A percentile compares a stretch with the other conserved stretches of the same genome.
phyloP scores from a whole-genome alignment of 2,329 filamentous ascomycete genomes.

The Alternaria triticimaculans region DNA sequence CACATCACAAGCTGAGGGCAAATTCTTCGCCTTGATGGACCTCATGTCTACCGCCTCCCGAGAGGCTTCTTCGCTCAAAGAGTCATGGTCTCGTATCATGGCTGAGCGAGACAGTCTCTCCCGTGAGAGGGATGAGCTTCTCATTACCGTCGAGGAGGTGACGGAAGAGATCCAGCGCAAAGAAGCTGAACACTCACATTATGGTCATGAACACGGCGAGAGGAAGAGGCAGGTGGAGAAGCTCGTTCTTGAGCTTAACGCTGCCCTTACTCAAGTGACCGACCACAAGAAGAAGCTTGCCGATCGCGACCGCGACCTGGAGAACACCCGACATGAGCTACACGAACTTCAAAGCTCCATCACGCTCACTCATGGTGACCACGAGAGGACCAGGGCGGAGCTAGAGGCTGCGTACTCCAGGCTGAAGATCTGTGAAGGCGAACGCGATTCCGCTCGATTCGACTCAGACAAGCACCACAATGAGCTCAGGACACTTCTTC shows the following conservation, averaged over 20 bases:
- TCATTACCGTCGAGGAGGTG: conserved; percentile 27
- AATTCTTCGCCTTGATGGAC: conserved; percentile 39
- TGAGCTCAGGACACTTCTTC: conserved; percentile 27
- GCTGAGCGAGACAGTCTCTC: conserved; percentile 34
- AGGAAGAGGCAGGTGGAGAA: conserved; percentile 31
- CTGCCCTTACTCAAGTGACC: conserved; percentile 24
- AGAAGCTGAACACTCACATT: conserved; percentile 28
- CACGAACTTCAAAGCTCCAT: conserved; percentile 18
- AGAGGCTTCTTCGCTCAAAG: conserved; percentile 32
- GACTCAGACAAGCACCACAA: conserved; percentile 31
- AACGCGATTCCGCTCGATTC: conserved; percentile 26
- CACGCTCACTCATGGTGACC: conserved; percentile 14
- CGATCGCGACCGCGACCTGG: conserved; percentile 28
- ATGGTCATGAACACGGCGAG: conserved; percentile 29
- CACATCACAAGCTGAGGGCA: conserved; percentile 31
- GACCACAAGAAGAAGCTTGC: conserved; percentile 34
- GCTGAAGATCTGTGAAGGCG: conserved; percentile 25
- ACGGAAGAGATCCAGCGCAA: conserved; percentile 33
- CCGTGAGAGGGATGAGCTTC: conserved; percentile 28
- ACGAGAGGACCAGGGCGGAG: conserved; percentile 27
- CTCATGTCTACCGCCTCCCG: conserved; percentile 35
- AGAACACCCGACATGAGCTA: conserved; percentile 24
- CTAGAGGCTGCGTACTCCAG: conserved; percentile 23
- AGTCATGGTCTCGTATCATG: conserved; percentile 33
- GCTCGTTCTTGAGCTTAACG: conserved; percentile 28